phyloP scores from a whole-genome alignment of 352 stramenopile genomes.

The Globisporangium cederbergense region DNA sequence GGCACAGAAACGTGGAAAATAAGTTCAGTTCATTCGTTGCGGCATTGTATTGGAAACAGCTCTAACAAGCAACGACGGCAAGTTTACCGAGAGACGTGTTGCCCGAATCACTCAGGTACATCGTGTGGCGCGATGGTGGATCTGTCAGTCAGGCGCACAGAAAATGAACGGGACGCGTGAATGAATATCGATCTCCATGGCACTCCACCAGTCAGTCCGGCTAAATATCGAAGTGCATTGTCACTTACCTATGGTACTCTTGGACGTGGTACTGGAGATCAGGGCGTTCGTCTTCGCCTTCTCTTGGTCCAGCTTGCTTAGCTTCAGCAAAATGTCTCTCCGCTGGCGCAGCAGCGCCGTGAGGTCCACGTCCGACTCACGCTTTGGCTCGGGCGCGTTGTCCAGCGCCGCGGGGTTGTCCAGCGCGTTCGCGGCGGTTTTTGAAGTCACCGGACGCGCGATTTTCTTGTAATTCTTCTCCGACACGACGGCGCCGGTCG shows the following conservation, averaged over 20 bases:
- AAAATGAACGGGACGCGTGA: background rate
- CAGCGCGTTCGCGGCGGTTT: constrained; percentile 73
- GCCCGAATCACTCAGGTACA: constrained; percentile 37
- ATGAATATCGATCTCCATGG: constrained; percentile 2
- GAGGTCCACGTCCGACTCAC: constrained; percentile 83
- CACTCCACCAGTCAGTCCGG: no score
- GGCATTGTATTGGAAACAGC: constrained; percentile 20
- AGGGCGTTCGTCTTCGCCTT: constrained; percentile 41
- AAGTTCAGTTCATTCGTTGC: constrained; percentile 21
- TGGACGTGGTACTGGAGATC: constrained; percentile 18
- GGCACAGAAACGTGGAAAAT: constrained; percentile 9
- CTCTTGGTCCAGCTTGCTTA: constrained; percentile 57
- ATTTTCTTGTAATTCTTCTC: constrained; percentile 87
- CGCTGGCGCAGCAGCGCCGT: constrained; percentile 66
- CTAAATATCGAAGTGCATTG: background rate
- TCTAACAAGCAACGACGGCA: constrained; percentile 18
- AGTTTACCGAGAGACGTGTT: constrained; percentile 33
- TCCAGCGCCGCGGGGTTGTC: constrained; percentile 69
- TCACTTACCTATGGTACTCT: constrained; percentile 43
- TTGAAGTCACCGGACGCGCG: constrained; percentile 57
- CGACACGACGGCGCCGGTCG: constrained; percentile 53
- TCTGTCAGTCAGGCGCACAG: constrained; percentile 16
- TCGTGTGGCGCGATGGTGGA: constrained; percentile 36
- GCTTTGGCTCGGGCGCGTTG: constrained; percentile 35
- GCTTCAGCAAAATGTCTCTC: constrained; percentile 71